Evolutionary conservation across 2,329 filamentous ascomycete species (phyloP).

Genomic region (Colletotrichum filicis): DNA sequence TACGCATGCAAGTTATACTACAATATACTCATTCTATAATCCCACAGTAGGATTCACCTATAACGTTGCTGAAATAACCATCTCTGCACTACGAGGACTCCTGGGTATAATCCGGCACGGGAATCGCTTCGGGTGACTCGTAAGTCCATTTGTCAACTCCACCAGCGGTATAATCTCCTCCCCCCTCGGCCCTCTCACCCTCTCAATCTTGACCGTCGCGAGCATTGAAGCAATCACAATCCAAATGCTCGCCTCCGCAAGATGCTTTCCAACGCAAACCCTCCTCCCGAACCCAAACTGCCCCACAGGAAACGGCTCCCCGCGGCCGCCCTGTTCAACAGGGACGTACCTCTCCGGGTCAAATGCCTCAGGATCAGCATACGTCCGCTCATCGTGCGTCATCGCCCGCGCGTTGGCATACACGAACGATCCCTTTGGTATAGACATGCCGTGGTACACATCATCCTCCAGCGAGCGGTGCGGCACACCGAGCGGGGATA

Average conservation of each 20-base stretch:
- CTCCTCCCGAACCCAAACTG: conserved; percentile 56
- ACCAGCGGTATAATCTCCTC: conserved; percentile 25
- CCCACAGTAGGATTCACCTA: background rate
- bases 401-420: conserved; percentile 56
- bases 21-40: background rate
- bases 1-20: background rate
- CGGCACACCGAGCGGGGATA: conserved; percentile 62
- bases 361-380: conserved; percentile 54
- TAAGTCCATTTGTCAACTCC: conserved; percentile 22
- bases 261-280: conserved; percentile 57
- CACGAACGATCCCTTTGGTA: conserved; percentile 61
- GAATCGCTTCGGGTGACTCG: conserved; percentile 7
- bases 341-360: conserved; percentile 58
- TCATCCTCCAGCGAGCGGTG: conserved; percentile 62
- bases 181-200: conserved; percentile 45
- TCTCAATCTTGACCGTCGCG: conserved; percentile 48
- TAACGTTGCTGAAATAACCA: background rate
- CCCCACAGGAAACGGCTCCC: conserved; percentile 58
- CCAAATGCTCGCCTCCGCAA: conserved; percentile 61
- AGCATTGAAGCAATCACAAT: conserved; percentile 53
- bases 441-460: conserved; percentile 64
- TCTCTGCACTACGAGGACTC: background rate
- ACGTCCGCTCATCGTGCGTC: conserved; percentile 52
- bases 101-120: background rate
- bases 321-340: conserved; percentile 42